These are phyloP conservation scores for Lumnitzera littorea DNA, from an alignment of 345 rosid genomes.

Conservation along the genomic window DNA sequence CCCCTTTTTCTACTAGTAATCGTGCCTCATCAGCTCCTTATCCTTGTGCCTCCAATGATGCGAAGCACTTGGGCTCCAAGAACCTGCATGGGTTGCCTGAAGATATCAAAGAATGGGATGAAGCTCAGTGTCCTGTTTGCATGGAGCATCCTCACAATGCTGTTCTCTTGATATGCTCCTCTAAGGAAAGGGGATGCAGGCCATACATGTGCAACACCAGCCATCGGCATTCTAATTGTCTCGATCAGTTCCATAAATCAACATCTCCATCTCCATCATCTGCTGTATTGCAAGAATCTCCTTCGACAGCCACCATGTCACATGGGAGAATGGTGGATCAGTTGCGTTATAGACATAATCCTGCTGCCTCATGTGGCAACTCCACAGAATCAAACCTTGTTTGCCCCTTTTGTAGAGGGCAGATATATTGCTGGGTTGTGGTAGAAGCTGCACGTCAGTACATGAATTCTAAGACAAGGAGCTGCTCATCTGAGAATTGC, in stretches of 20 bases:
- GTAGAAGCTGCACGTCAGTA: conserved; percentile 33
- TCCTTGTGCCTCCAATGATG: conserved; percentile 29
- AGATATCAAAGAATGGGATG: conserved; percentile 56
- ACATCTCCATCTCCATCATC: conserved; percentile 17
- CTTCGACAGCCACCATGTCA: conserved; percentile 7
- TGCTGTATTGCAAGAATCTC: conserved; percentile 14
- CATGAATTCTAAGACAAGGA: conserved; percentile 53
- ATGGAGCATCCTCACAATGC: conserved; percentile 81
- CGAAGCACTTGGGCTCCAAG: conserved; percentile 16
- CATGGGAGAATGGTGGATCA: conserved; percentile 9
- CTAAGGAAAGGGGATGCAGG: conserved; percentile 48
- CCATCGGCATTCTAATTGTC: conserved; percentile 63
- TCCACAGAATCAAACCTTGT: conserved; percentile 14
- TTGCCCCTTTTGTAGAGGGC: conserved; percentile 66
- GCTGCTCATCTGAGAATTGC: conserved; percentile 39
- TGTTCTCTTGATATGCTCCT: conserved; percentile 53
- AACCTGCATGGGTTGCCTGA: conserved; percentile 15
- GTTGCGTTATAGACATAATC: not conserved
- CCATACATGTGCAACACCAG: conserved; percentile 75
- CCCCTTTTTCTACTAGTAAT: conserved; percentile 17
- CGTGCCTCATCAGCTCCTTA: conserved; percentile 40
- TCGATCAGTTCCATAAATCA: conserved; percentile 36
- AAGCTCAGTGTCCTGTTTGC: conserved; percentile 56
- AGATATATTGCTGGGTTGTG: conserved; percentile 35
- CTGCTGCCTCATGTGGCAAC: conserved; percentile 8